A percentile compares a stretch with the other conserved stretches of the same genome.
Evolutionary conservation across 2,329 filamentous ascomycete genomes (phyloP).

Genomic region (Aspergillus candidus): DNA sequence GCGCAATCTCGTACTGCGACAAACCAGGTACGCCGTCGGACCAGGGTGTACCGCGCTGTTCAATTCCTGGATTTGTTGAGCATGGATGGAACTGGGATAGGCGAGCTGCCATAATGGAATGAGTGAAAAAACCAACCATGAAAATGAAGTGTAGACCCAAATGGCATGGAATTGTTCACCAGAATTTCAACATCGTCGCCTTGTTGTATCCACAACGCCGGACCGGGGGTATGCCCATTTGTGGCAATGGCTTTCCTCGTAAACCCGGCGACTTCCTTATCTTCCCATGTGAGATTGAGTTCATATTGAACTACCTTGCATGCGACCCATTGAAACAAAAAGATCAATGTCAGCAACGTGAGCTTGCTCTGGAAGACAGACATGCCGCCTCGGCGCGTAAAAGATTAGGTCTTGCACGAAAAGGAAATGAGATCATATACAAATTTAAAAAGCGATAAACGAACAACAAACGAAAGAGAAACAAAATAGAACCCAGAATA

Average conservation of each 20-base stretch:
- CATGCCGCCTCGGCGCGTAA: not conserved
- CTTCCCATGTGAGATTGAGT: constrained; percentile 16
- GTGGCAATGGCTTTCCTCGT: constrained; percentile 20
- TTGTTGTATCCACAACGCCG: constrained; percentile 20
- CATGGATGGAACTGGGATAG: not conserved
- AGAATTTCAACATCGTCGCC: constrained; percentile 25
- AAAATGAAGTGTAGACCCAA: constrained; percentile 27
- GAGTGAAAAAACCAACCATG: too few relatives aligned
- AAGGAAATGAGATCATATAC: too few relatives aligned
- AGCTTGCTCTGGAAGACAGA: not conserved
- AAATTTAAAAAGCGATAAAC: too few relatives aligned
- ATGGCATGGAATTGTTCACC: constrained; percentile 25
- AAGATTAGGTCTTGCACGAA: too few relatives aligned
- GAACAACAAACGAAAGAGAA: too few relatives aligned
- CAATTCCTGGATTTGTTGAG: constrained; percentile 16
- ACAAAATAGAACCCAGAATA: too few relatives aligned
- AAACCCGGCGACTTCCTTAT: constrained; percentile 19
- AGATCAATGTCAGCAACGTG: constrained; percentile 5
- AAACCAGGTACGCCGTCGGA: constrained; percentile 56
- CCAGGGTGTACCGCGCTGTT: constrained; percentile 50
- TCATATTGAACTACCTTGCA: not conserved
- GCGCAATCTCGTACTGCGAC: constrained; percentile 48
- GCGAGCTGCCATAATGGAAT: too few relatives aligned
- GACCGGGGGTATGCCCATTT: constrained; percentile 27
- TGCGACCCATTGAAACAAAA: constrained; percentile 7